Percentiles rank a stretch among this genome's conserved stretches.
Evolutionary conservation across 441 rosid species (phyloP).

Genomic region (Syzygium malaccense): DNA sequence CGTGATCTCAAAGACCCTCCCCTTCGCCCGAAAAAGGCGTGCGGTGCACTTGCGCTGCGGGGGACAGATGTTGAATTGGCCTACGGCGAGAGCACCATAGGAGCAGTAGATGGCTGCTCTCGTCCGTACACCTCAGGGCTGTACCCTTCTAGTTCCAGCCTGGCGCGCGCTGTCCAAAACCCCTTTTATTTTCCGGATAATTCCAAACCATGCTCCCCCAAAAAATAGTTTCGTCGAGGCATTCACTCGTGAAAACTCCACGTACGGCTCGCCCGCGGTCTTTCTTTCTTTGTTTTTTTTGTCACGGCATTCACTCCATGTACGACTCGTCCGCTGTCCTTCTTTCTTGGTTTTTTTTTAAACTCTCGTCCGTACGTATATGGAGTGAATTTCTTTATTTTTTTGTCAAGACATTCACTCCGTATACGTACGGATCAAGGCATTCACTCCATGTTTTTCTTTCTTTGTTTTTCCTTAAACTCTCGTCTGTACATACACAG

Average conservation of each 20-base stretch:
- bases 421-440: no score
- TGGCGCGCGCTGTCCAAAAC: neutral
- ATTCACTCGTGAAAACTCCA: neutral
- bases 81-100: neutral
- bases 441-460: no score
- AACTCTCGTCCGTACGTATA: no score
- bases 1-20: neutral
- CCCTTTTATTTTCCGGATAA: neutral
- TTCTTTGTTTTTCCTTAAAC: no score
- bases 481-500: no score
- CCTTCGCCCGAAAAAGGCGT: neutral
- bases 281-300: no score
- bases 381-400: no score
- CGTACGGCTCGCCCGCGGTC: neutral
- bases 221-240: neutral
- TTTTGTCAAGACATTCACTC: no score
- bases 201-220: neutral
- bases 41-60: neutral
- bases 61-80: neutral
- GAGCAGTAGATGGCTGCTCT: neutral
- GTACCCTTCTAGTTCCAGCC: neutral
- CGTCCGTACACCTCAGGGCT: neutral
- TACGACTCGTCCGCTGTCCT: no score
- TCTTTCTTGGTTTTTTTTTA: no score
- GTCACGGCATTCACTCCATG: no score